Percentiles rank a stretch among this genome's conserved stretches.
Conservation (phyloP, 73 alveolate genomes). For the Uronychia binucleata region DNA sequence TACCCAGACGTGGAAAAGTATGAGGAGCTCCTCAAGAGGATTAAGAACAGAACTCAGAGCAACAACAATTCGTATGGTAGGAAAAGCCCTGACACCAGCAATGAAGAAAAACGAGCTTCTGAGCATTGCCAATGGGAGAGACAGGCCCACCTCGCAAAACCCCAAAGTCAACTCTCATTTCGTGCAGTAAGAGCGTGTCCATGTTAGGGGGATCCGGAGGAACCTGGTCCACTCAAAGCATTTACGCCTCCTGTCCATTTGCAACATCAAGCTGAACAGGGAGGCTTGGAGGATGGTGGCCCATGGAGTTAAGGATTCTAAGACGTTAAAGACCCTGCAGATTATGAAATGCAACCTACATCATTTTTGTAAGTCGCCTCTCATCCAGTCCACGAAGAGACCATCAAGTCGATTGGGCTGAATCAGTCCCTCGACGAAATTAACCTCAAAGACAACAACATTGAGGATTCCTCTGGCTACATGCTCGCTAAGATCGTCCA, state of each 20-base stretch:
- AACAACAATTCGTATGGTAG: not conserved
- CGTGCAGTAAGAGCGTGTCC: not conserved
- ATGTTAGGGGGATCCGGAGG: not conserved
- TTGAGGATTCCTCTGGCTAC: conserved; percentile 46
- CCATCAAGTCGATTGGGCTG: not conserved
- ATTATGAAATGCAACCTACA: not conserved
- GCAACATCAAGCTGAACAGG: not conserved
- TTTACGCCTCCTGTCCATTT: not conserved
- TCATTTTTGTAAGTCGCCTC: not conserved
- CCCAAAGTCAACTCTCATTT: not conserved
- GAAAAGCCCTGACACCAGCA: not conserved
- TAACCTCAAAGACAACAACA: conserved; percentile 25
- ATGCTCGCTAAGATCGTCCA: conserved; percentile 62
- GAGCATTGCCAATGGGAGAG: not conserved
- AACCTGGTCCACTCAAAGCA: not conserved
- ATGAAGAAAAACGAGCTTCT: not conserved
- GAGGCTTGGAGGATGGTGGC: not conserved
- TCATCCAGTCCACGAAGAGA: not conserved
- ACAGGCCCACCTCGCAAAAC: not conserved
- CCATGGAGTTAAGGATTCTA: not conserved
- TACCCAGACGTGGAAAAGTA: not conserved
- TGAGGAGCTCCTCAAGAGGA: not conserved
- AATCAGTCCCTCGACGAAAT: not conserved
- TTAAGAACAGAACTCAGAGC: not conserved
- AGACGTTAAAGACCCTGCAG: not conserved